These are phyloP conservation scores for Xylaria hypoxylon DNA, from an alignment of 2,329 filamentous ascomycete genomes.

Conservation along the genomic window DNA sequence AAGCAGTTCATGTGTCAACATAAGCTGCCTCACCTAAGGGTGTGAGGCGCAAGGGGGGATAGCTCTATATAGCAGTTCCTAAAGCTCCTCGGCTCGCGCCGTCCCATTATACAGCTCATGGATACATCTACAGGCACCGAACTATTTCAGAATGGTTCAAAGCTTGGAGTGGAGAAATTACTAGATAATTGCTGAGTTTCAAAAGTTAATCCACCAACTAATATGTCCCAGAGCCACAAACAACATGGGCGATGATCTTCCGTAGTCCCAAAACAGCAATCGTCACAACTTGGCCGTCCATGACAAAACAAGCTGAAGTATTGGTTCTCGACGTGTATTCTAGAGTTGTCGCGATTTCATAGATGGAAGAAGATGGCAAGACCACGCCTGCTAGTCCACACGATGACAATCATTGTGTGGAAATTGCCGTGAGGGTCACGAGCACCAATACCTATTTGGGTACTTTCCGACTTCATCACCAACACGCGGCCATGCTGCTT, in stretches of 20 bases:
- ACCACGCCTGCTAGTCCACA: slow-evolving; percentile 4
- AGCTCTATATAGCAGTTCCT: no score
- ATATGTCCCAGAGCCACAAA: slow-evolving; percentile 19
- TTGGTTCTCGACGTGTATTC: not conserved
- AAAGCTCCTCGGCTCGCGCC: no score
- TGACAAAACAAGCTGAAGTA: not conserved
- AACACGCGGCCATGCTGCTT: slow-evolving; percentile 21
- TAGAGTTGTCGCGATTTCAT: slow-evolving; percentile 16
- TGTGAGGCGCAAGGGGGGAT: no score
- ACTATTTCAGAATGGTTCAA: not conserved
- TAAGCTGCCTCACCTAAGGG: no score
- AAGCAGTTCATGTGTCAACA: no score
- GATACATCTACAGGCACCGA: not conserved
- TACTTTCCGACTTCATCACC: not conserved
- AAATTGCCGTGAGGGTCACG: not conserved
- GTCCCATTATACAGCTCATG: not conserved
- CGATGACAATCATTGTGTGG: not conserved
- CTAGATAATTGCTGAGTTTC: not conserved
- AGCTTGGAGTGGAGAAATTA: slow-evolving; percentile 1
- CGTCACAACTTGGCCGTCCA: not conserved
- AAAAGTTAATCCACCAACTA: slow-evolving; percentile 40
- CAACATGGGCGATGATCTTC: slow-evolving; percentile 27
- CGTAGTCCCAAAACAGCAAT: slow-evolving; percentile 32
- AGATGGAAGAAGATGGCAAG: slow-evolving; percentile 30
- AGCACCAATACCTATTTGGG: not conserved